A percentile compares a stretch with the other conserved stretches of the same genome.
Conservation (phyloP, 2,329 filamentous ascomycete species). For the Fusarium bactridioides region DNA sequence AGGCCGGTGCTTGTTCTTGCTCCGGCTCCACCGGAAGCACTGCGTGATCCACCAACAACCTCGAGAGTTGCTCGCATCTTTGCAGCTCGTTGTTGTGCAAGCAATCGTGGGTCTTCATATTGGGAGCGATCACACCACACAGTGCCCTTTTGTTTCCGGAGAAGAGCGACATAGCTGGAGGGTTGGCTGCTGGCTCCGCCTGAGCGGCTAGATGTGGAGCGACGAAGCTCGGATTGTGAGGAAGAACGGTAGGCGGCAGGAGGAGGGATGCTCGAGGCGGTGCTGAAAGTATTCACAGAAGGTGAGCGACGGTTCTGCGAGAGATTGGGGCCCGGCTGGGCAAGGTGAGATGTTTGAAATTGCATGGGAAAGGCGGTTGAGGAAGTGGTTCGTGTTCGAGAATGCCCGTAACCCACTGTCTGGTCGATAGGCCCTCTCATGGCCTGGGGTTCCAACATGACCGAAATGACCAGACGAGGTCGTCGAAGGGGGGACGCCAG, state of each 20-base stretch:
- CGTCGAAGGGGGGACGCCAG: slow-evolving; percentile 21
- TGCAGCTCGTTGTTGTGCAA: slow-evolving; percentile 84
- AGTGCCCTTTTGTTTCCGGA: slow-evolving; percentile 95
- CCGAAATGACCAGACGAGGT: slow-evolving; percentile 10
- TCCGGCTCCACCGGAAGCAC: slow-evolving; percentile 44
- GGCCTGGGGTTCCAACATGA: slow-evolving; percentile 47
- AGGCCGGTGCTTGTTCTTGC: slow-evolving; percentile 70
- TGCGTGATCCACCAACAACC: slow-evolving; percentile 70
- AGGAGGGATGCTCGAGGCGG: slow-evolving; percentile 71
- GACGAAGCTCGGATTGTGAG: slow-evolving; percentile 67
- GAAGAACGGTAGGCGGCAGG: slow-evolving; percentile 66
- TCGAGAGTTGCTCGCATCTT: slow-evolving; percentile 87
- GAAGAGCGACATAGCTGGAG: slow-evolving; percentile 90
- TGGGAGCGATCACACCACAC: slow-evolving; percentile 98
- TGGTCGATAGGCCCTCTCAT: slow-evolving; percentile 47
- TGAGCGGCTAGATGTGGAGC: slow-evolving; percentile 84
- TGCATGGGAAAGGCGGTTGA: slow-evolving; percentile 60
- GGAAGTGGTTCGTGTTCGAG: slow-evolving; percentile 63
- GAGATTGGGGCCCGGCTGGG: slow-evolving; percentile 43
- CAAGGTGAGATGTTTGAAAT: slow-evolving; percentile 43
- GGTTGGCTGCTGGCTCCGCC: slow-evolving; percentile 62
- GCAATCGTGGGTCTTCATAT: slow-evolving; percentile 84
- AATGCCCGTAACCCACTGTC: slow-evolving; percentile 58
- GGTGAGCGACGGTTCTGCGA: slow-evolving; percentile 65
- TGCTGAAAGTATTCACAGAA: slow-evolving; percentile 74